These are phyloP conservation scores for Bipolaris victoriae DNA, from an alignment of 2,329 filamentous ascomycete species.

Conservation along the genomic window DNA sequence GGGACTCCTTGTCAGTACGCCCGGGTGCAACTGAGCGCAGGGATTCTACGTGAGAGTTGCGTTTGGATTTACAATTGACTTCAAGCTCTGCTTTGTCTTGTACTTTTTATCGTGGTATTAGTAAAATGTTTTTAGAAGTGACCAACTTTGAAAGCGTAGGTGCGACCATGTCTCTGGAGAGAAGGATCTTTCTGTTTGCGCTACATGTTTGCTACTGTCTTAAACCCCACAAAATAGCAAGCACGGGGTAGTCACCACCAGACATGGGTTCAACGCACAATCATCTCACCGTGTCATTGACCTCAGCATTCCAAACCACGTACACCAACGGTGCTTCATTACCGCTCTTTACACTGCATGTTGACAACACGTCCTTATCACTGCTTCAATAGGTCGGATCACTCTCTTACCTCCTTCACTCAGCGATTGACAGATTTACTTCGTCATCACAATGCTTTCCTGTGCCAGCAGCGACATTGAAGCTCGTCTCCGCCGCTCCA, in stretches of 20 bases:
- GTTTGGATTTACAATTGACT: too few relatives aligned
- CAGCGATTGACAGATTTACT: constrained; percentile 27
- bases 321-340: constrained; percentile 9
- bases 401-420: constrained; percentile 24
- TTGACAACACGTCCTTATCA: constrained; percentile 30
- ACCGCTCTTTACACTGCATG: constrained; percentile 20
- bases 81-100: too few relatives aligned
- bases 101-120: neutral
- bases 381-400: constrained; percentile 29
- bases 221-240: neutral
- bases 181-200: neutral
- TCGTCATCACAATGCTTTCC: constrained; percentile 38
- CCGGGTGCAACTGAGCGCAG: constrained; percentile 7
- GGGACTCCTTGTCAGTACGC: constrained; percentile 21
- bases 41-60: neutral
- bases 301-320: neutral
- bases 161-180: neutral
- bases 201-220: neutral
- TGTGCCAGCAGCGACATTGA: constrained; percentile 46
- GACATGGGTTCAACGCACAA: neutral
- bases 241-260: neutral
- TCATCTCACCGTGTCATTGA: neutral
- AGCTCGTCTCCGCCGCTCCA: constrained; percentile 47
- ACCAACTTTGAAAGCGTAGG: neutral
- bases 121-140: neutral